These are phyloP conservation scores for Chlorella sorokiniana DNA, from an alignment of 139 green algal species.

Conservation along the genomic window DNA sequence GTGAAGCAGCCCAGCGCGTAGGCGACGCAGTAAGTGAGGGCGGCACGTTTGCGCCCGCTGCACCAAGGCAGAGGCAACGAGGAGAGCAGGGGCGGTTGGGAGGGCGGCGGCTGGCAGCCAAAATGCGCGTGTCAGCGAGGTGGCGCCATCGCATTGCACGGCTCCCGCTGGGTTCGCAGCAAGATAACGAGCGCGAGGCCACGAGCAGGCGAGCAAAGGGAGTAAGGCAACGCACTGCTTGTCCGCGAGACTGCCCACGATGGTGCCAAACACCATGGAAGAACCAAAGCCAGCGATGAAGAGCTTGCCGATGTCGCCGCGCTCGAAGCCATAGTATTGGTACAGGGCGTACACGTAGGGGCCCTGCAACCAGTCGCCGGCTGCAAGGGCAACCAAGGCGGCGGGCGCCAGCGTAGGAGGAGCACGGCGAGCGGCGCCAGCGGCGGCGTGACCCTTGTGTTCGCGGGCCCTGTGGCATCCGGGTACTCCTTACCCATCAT, in stretches of 20 bases:
- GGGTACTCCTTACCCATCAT: slow-evolving; percentile 88
- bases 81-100: background rate
- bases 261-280: slow-evolving; percentile 96
- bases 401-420: background rate
- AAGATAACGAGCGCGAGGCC: background rate
- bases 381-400: slow-evolving; percentile 51
- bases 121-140: background rate
- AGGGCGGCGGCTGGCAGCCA: background rate
- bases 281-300: slow-evolving; percentile 99
- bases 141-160: background rate
- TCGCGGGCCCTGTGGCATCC: background rate
- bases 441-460: background rate
- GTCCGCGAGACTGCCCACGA: slow-evolving; percentile 93
- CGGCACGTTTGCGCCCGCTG: slow-evolving; percentile 90
- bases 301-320: slow-evolving; percentile 89
- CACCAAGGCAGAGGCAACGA: background rate
- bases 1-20: slow-evolving; percentile 93
- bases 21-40: slow-evolving; percentile 83
- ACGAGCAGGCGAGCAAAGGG: background rate
- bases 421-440: background rate
- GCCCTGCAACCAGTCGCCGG: slow-evolving; percentile 98
- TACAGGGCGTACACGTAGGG: slow-evolving; percentile 99
- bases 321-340: slow-evolving; percentile 89
- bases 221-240: slow-evolving; percentile 72
- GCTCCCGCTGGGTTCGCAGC: background rate